Evolutionary conservation across 202 grass and related monocot genomes (phyloP).

Genomic region (Saccharum hybrid): DNA sequence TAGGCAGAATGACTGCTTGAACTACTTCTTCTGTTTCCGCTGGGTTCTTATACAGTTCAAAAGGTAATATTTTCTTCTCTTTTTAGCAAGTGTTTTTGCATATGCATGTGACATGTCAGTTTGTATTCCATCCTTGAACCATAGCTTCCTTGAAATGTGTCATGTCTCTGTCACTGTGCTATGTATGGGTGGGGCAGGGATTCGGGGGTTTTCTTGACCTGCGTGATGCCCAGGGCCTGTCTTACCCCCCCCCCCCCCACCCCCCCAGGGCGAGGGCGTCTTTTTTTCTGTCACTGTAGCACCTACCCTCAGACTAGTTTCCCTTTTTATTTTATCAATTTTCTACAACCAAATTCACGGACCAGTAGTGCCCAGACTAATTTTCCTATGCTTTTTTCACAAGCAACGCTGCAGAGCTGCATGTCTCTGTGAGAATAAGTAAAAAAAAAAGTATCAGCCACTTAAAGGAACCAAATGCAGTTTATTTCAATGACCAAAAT

Average conservation of each 20-base stretch:
- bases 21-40: conserved; percentile 99
- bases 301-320: no score
- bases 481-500: not conserved
- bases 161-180: not conserved
- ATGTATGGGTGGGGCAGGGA: no score
- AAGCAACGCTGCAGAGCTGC: not conserved
- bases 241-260: no score
- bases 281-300: no score
- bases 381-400: not conserved
- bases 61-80: conserved; percentile 58
- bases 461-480: no score
- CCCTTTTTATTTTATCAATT: not conserved
- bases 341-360: not conserved
- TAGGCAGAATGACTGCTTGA: conserved; percentile 87
- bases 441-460: not conserved
- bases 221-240: no score
- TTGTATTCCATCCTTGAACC: conserved; percentile 26
- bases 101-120: not conserved
- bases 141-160: not conserved
- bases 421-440: not conserved
- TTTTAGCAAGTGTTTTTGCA: conserved; percentile 20
- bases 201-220: no score
- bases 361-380: not conserved
- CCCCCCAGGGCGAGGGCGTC: no score
- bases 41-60: conserved; percentile 99